Evolutionary conservation across 805 yeast genomes (phyloP).

Genomic region (Schwanniomyces vanrijiae): DNA sequence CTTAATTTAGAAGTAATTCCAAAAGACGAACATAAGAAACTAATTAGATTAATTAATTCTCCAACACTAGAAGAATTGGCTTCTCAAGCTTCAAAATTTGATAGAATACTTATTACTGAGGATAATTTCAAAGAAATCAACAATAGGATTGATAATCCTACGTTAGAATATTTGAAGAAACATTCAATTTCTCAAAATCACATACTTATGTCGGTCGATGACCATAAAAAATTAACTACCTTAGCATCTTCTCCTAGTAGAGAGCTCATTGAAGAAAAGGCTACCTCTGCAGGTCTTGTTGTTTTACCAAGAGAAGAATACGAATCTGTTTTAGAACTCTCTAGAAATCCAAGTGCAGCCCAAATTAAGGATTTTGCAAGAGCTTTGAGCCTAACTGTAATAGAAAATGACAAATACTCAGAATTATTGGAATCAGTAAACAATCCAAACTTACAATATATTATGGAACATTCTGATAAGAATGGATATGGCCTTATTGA

Average conservation of each 20-base stretch:
- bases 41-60: slow-evolving; percentile 11
- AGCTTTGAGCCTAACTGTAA: slow-evolving; percentile 11
- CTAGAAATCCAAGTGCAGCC: slow-evolving; percentile 20
- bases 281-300: slow-evolving; percentile 9
- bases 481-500: slow-evolving; percentile 16
- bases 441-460: slow-evolving; percentile 27
- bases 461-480: slow-evolving; percentile 23
- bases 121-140: slow-evolving; percentile 11
- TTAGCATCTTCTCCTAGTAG: slow-evolving; percentile 11
- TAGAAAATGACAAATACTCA: slow-evolving; percentile 16
- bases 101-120: slow-evolving; percentile 16
- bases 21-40: background rate
- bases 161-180: slow-evolving; percentile 1
- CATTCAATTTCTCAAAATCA: background rate
- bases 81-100: slow-evolving; percentile 16
- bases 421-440: slow-evolving; percentile 9
- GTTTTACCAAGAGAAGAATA: slow-evolving; percentile 12
- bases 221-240: slow-evolving; percentile 12
- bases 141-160: background rate
- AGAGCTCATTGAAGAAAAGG: slow-evolving; percentile 17
- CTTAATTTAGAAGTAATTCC: slow-evolving; percentile 8
- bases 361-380: slow-evolving; percentile 19
- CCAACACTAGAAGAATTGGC: slow-evolving; percentile 25
- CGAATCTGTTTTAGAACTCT: background rate
- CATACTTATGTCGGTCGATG: background rate